A percentile compares a stretch with the other conserved stretches of the same genome.
Conservation (phyloP, 768 basidiomycete genomes). For the Naematelia aurantialba region DNA sequence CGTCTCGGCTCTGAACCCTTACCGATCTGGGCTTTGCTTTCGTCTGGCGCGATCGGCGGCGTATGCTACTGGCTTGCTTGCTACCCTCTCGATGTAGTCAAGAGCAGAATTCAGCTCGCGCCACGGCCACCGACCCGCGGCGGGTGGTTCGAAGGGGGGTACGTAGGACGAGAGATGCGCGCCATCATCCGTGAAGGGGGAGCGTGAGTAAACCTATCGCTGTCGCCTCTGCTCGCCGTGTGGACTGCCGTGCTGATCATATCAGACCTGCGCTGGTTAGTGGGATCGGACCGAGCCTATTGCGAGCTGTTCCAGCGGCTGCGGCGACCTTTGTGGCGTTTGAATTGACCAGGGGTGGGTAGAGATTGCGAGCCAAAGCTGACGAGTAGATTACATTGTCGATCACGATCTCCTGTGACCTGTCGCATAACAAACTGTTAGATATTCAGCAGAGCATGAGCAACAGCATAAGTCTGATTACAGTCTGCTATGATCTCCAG, state of each 20-base stretch:
- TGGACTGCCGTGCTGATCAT: conserved; percentile 47
- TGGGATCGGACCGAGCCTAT: conserved; percentile 42
- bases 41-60: conserved; percentile 54
- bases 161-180: conserved; percentile 69
- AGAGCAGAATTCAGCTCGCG: conserved; percentile 82
- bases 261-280: conserved; percentile 33
- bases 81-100: conserved; percentile 89
- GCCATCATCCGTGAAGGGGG: conserved; percentile 68
- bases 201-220: conserved; percentile 56
- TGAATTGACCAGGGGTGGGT: conserved; percentile 64
- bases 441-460: too few species aligned
- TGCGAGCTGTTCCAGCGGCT: conserved; percentile 76
- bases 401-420: conserved; percentile 33
- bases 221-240: neutral
- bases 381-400: conserved; percentile 33
- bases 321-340: conserved; percentile 86
- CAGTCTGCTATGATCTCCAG: too few species aligned
- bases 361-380: neutral
- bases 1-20: conserved; percentile 10
- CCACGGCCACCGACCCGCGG: conserved; percentile 65
- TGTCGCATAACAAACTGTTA: too few species aligned
- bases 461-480: too few species aligned
- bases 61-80: conserved; percentile 91
- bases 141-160: conserved; percentile 55
- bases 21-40: conserved; percentile 30